phyloP scores from a whole-genome alignment of 768 basidiomycete genomes.

The Sarcodon sp. region DNA sequence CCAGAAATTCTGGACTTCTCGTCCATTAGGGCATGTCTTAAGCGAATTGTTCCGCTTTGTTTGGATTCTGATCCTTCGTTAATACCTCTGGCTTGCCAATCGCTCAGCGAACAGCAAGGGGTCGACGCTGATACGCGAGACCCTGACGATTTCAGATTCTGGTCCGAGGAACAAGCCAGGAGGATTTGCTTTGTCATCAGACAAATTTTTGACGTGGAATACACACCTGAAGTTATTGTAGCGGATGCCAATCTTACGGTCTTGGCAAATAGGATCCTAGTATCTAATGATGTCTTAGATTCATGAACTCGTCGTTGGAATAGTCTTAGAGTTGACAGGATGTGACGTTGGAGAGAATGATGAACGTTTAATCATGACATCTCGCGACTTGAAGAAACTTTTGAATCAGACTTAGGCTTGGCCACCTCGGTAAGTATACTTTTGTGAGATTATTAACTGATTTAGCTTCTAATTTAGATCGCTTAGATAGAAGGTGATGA shows the following conservation, averaged over 20 bases:
- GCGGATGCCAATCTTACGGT: constrained; percentile 89
- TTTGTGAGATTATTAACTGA: too few relatives aligned
- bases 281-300: constrained; percentile 31
- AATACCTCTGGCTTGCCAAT: constrained; percentile 57
- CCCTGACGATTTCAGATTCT: constrained; percentile 90
- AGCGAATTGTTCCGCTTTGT: constrained; percentile 73
- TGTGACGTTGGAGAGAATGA: constrained; percentile 9
- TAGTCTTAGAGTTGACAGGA: constrained; percentile 4
- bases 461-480: too few relatives aligned
- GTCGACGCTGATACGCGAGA: constrained; percentile 36
- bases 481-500: too few relatives aligned
- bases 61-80: constrained; percentile 79
- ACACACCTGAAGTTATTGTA: constrained; percentile 80
- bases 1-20: constrained; percentile 51
- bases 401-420: too few relatives aligned
- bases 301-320: background rate
- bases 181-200: constrained; percentile 72
- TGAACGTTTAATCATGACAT: background rate
- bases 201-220: constrained; percentile 80
- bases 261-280: constrained; percentile 72
- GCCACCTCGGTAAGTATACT: too few relatives aligned
- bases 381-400: too few relatives aligned
- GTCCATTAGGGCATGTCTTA: constrained; percentile 52
- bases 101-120: constrained; percentile 6
- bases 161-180: constrained; percentile 83